Conservation (phyloP, 768 basidiomycete species). For the Artomyces pyxidatus region DNA sequence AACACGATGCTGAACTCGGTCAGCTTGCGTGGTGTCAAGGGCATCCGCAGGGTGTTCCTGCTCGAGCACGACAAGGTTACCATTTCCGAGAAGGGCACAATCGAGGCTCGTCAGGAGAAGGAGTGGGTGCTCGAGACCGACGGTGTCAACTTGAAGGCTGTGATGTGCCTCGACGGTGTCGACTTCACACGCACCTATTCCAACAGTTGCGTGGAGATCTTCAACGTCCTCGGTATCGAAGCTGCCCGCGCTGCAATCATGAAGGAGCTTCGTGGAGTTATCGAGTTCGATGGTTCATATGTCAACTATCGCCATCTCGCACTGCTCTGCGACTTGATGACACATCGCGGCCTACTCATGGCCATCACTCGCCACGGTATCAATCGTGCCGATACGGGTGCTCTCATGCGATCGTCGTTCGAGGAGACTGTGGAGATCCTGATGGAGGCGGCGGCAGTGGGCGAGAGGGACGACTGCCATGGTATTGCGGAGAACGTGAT, state of each 20-base stretch:
- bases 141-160: constrained; percentile 90
- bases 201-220: constrained; percentile 94
- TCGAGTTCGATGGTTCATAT: constrained; percentile 99
- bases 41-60: constrained; percentile 90
- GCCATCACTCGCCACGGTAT: constrained; percentile 99
- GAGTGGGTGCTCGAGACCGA: constrained; percentile 99
- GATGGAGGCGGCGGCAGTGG: constrained; percentile 97
- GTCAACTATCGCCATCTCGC: constrained; percentile 98
- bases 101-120: constrained; percentile 50
- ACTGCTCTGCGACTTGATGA: constrained; percentile 97
- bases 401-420: constrained; percentile 97
- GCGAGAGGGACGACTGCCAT: constrained; percentile 97
- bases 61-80: constrained; percentile 76
- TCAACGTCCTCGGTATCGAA: constrained; percentile 93
- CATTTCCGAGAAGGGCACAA: constrained; percentile 55
- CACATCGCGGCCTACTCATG: constrained; percentile 90
- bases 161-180: constrained; percentile 92
- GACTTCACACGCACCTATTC: constrained; percentile 92
- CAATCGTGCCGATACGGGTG: constrained; percentile 98
- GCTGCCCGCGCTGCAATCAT: constrained; percentile 92
- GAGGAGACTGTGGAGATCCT: constrained; percentile 99
- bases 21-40: constrained; percentile 86
- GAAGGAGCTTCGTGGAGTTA: constrained; percentile 89
- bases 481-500: constrained; percentile 99
- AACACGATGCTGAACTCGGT: constrained; percentile 95